Conservation (phyloP, 306 rosid species). For the Gillenia trifoliata region DNA sequence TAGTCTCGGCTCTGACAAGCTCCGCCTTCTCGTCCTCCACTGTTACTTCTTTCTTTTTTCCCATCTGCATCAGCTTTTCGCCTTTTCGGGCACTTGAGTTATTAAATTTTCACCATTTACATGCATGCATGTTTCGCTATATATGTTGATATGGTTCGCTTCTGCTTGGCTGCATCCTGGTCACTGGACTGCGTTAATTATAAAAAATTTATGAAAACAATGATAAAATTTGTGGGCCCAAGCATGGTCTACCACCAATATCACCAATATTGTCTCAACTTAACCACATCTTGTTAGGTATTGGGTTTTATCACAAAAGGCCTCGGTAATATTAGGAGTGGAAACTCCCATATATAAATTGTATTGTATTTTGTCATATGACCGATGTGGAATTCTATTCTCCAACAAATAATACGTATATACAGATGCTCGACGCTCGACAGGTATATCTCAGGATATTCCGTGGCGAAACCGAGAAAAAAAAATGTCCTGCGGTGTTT, state of each 20-base stretch:
- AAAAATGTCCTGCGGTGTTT: neutral
- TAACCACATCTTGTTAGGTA: no score
- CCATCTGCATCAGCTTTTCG: neutral
- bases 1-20: neutral
- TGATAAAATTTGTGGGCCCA: no score
- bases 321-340: no score
- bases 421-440: neutral
- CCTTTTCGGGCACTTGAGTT: neutral
- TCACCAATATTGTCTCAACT: no score
- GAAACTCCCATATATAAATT: no score
- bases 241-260: no score
- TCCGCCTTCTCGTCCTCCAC: neutral
- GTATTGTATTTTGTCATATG: no score
- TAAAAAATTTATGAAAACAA: neutral
- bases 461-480: neutral
- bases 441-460: neutral
- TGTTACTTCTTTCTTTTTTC: neutral
- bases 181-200: neutral
- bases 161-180: no score
- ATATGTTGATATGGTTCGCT: neutral
- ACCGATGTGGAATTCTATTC: no score
- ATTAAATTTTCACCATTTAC: neutral
- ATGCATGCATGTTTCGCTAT: neutral
- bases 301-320: no score
- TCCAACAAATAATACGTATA: no score